phyloP scores from a whole-genome alignment of 2,329 filamentous ascomycete species.

The Botrytis aclada region DNA sequence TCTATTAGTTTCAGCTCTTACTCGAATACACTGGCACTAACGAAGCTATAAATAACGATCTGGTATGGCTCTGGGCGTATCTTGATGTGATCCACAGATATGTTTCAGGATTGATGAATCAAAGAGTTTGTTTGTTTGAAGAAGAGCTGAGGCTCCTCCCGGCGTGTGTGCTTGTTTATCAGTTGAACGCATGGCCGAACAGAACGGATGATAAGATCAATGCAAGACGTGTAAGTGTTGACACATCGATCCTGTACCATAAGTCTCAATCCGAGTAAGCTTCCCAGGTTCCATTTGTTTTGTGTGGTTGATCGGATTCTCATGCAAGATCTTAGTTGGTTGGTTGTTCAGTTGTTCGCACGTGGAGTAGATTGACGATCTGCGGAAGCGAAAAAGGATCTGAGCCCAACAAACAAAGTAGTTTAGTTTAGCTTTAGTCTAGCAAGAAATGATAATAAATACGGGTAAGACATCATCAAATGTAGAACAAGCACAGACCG shows the following conservation, averaged over 20 bases:
- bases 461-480: neutral
- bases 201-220: neutral
- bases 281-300: neutral
- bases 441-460: neutral
- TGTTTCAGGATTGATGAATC: slow-evolving; percentile 7
- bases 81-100: neutral
- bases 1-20: slow-evolving; percentile 6
- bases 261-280: neutral
- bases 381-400: neutral
- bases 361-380: neutral
- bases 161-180: neutral
- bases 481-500: neutral
- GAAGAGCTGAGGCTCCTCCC: neutral
- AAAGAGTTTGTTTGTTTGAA: slow-evolving; percentile 2
- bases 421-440: neutral
- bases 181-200: neutral
- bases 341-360: neutral
- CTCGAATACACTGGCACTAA: neutral
- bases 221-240: neutral
- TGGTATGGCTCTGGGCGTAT: neutral
- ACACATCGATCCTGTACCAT: neutral
- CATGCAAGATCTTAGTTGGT: neutral
- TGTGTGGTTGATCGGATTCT: neutral
- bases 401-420: neutral
- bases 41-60: neutral